Percentiles rank a stretch among this genome's conserved stretches.
Conservation (phyloP, 2,329 filamentous ascomycete genomes). For the Paraphoma sp. region DNA sequence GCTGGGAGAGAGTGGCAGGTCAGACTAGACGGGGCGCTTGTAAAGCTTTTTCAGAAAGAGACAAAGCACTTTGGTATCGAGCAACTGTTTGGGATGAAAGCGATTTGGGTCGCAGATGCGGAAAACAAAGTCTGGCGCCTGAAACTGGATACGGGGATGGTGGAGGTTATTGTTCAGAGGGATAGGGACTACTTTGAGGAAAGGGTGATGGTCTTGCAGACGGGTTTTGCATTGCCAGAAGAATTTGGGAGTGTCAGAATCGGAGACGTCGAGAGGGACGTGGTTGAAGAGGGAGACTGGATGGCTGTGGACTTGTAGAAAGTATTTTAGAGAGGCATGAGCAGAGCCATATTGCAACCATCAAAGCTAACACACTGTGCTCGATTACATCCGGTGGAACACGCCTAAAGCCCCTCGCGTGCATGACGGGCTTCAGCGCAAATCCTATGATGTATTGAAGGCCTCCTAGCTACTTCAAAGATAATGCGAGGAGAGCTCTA, state of each 20-base stretch:
- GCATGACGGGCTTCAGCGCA: too few species aligned
- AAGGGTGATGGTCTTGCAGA: neutral
- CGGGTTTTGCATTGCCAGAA: conserved; percentile 8
- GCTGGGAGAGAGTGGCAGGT: conserved; percentile 9
- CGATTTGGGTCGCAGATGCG: conserved; percentile 11
- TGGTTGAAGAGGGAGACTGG: neutral
- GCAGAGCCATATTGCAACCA: neutral
- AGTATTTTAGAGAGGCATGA: neutral
- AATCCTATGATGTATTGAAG: too few species aligned
- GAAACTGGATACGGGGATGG: conserved; percentile 15
- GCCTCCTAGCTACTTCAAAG: too few species aligned
- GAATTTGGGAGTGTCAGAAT: conserved; percentile 1
- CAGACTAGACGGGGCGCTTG: conserved; percentile 7
- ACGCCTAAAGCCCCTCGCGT: too few species aligned
- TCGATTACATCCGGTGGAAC: too few species aligned
- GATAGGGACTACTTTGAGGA: conserved; percentile 2
- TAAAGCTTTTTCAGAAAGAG: neutral
- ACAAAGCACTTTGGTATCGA: neutral
- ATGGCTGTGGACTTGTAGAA: neutral
- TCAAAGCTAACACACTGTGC: too few species aligned
- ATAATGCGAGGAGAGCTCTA: too few species aligned
- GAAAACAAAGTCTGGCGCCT: conserved; percentile 15
- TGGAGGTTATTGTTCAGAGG: conserved; percentile 2
- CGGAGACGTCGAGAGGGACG: neutral
- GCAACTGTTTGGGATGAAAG: conserved; percentile 11